A percentile compares a stretch with the other conserved stretches of the same genome.
These are phyloP conservation scores for Capsicum baccatum DNA, from an alignment of 257 asterid genomes.

Conservation along the genomic window DNA sequence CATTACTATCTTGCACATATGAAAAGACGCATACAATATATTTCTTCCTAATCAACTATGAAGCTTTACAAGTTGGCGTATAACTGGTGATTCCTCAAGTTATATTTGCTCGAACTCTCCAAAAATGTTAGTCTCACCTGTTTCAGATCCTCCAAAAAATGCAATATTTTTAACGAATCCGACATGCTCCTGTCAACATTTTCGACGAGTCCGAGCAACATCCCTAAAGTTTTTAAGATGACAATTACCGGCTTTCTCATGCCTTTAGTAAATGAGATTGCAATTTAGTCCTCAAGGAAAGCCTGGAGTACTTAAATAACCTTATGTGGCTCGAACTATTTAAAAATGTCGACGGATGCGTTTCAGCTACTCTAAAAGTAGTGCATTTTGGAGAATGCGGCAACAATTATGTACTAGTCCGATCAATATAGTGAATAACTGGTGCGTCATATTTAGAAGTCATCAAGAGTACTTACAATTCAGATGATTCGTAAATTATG, in stretches of 20 bases:
- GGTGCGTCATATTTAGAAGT: neutral
- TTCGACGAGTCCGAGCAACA: neutral
- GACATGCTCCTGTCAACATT: neutral
- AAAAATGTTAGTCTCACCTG: neutral
- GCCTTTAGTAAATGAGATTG: neutral
- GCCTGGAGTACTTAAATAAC: neutral
- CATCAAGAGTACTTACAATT: constrained; percentile 60
- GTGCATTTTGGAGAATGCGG: too few relatives aligned
- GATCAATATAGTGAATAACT: too few relatives aligned
- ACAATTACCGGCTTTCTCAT: neutral
- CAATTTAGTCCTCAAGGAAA: neutral
- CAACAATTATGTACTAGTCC: too few relatives aligned
- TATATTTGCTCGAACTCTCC: neutral
- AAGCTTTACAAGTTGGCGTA: neutral
- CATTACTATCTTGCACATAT: neutral
- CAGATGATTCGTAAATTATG: constrained; percentile 69
- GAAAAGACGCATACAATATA: neutral
- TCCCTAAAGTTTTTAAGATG: neutral
- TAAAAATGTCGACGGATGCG: too few relatives aligned
- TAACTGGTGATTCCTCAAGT: neutral
- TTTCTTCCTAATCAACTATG: neutral
- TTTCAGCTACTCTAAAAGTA: too few relatives aligned
- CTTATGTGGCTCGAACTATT: too few relatives aligned
- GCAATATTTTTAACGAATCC: neutral
- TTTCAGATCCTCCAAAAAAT: neutral